Base-by-base conservation (phyloP, 768 basidiomycete species). In the Leccinum incarnatum region DNA sequence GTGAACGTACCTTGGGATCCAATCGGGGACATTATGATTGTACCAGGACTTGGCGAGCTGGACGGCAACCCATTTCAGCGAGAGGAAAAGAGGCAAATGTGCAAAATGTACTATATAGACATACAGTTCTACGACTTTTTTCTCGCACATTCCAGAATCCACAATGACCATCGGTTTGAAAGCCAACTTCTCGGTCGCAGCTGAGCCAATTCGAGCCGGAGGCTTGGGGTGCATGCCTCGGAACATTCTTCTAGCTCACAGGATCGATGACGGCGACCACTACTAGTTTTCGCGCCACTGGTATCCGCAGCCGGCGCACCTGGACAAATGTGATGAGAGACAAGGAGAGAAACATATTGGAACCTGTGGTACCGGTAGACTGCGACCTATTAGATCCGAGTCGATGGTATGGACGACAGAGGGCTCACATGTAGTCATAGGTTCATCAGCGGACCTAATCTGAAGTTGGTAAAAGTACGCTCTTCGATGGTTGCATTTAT, bases 391-490 rank as follows among this genome's bases (percentile, higher is more conserved):
- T 4, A 64, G 65, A 56, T 23, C 17, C 3, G 32, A 37, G 15
- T 17, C 40, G 51, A 25, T 19, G 49, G 40, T 23, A 34, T 2
- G 32, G 23, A 7, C 2, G 46, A 47, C 21, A 23, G 51, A 25
- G 57, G 58, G 59, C 69, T 62, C 47, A 73, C 69, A 70, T 7
- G 62, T 65, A 25, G 90, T 93, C 92, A 93, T 94, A 15, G 91
- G 91, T 68, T 95, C 93, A 69, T 94, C 93, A 0, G 92, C 93
- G 65, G 92, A 95, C 48, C 96, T 78, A 61, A 98, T 99, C 72
- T 99, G 97, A 14, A 98, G 78, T 77, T 98, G 95, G 70, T 95
- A 92, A 76, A 91, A 99, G 74, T 95, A 98, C 4, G 96, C 95
- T 51, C 86, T 78, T 49, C 83, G 80, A 69, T 88, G 79, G 68